Conservation (phyloP, 2,329 filamentous ascomycete species). For the Pyricularia sp. region DNA sequence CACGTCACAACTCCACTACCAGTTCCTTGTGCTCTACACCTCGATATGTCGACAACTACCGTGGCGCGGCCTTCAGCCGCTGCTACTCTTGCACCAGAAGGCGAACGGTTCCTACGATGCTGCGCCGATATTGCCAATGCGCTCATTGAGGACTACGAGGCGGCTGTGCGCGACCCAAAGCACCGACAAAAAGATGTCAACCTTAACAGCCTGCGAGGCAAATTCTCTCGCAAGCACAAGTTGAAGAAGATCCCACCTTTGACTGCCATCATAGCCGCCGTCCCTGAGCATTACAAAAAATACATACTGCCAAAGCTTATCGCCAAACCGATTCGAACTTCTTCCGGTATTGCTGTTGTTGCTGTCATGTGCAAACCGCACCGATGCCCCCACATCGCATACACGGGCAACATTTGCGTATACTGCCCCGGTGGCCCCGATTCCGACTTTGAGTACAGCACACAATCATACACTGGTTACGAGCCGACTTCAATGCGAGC, state of each 20-base stretch:
- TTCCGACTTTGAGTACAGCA: slow-evolving; percentile 98
- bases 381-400: slow-evolving; percentile 93
- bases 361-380: slow-evolving; percentile 99
- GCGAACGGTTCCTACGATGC: slow-evolving; percentile 85
- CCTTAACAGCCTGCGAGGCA: slow-evolving; percentile 77
- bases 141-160: slow-evolving; percentile 89
- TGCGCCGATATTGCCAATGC: slow-evolving; percentile 93
- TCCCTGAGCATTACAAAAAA: slow-evolving; percentile 99
- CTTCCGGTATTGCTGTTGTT: slow-evolving; percentile 93
- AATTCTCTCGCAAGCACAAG: slow-evolving; percentile 87
- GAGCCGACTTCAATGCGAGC: slow-evolving; percentile 98
- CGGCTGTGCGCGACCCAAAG: slow-evolving; percentile 56
- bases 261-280: slow-evolving; percentile 93
- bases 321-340: slow-evolving; percentile 93
- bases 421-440: slow-evolving; percentile 97
- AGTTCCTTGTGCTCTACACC: neutral
- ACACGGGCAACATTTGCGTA: slow-evolving; percentile 97
- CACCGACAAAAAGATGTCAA: slow-evolving; percentile 80
- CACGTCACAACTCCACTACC: neutral
- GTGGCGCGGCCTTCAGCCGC: slow-evolving; percentile 28
- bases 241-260: slow-evolving; percentile 81
- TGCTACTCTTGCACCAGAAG: slow-evolving; percentile 76
- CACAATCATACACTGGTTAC: slow-evolving; percentile 97
- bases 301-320: slow-evolving; percentile 95
- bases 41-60: slow-evolving; percentile 3